Conservation (phyloP, 2,329 filamentous ascomycete species). For the Exophiala oligosperma region DNA sequence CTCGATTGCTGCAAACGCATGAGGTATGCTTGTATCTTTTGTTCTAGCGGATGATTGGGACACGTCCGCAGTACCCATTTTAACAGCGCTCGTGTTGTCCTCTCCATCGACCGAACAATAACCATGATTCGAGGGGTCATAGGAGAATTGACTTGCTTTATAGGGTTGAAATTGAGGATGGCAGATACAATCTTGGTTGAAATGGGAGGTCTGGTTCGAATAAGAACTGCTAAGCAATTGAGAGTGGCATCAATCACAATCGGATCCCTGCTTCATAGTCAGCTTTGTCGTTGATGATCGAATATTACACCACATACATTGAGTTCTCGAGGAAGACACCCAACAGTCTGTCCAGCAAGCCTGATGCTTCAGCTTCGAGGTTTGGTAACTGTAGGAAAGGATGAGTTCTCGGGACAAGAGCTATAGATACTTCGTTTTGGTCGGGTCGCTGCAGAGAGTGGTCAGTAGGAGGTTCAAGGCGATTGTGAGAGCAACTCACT, state of each 20-base stretch:
- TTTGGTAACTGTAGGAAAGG: conserved; percentile 74
- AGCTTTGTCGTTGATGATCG: not conserved
- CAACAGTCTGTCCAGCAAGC: conserved; percentile 84
- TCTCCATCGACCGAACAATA: conserved; percentile 89
- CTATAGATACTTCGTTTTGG: conserved; percentile 79
- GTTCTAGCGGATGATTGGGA: conserved; percentile 71
- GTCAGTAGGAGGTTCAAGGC: conserved; percentile 2
- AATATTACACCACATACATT: conserved; percentile 59
- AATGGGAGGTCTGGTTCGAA: conserved; percentile 77
- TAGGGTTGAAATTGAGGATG: conserved; percentile 86
- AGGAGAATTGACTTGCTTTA: conserved; percentile 74
- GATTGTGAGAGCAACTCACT: conserved; percentile 54
- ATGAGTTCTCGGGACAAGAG: conserved; percentile 81
- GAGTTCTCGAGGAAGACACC: conserved; percentile 81
- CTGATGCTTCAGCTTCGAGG: conserved; percentile 89
- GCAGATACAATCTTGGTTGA: conserved; percentile 83
- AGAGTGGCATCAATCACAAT: conserved; percentile 87
- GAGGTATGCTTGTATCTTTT: conserved; percentile 82
- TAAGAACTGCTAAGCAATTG: conserved; percentile 80
- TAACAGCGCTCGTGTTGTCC: conserved; percentile 81
- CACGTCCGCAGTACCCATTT: conserved; percentile 85
- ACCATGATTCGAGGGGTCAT: conserved; percentile 79
- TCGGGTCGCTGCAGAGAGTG: conserved; percentile 61
- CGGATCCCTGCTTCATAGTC: conserved; percentile 64
- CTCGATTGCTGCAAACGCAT: conserved; percentile 79